These are phyloP conservation scores for Aspergillus aculeatus DNA, from an alignment of 2,329 filamentous ascomycete species.

Conservation along the genomic window DNA sequence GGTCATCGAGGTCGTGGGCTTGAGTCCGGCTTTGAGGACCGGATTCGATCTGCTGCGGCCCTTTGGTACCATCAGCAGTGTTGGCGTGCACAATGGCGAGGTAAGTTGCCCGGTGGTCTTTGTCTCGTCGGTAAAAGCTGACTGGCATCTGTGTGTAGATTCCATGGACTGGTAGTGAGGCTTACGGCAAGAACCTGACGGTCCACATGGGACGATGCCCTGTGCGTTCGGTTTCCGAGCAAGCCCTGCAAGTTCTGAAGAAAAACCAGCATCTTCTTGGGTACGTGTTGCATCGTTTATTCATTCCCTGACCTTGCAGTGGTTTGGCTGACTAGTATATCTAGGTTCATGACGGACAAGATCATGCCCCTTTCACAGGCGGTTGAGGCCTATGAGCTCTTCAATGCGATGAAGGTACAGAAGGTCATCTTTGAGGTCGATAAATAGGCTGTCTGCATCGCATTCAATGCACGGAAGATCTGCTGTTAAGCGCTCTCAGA, in stretches of 20 bases:
- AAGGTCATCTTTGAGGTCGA: slow-evolving; percentile 67
- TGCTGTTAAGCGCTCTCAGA: background rate
- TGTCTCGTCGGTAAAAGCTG: slow-evolving; percentile 14
- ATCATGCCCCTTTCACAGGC: slow-evolving; percentile 69
- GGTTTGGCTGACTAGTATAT: slow-evolving; percentile 18
- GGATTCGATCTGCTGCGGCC: slow-evolving; percentile 70
- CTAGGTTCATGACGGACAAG: slow-evolving; percentile 73
- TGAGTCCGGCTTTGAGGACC: slow-evolving; percentile 66
- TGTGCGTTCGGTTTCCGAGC: slow-evolving; percentile 67
- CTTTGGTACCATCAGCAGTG: slow-evolving; percentile 71
- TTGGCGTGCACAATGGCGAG: slow-evolving; percentile 73
- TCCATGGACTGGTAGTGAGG: slow-evolving; percentile 65
- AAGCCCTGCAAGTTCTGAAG: slow-evolving; percentile 64
- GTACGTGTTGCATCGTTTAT: slow-evolving; percentile 47
- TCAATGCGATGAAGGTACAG: slow-evolving; percentile 70
- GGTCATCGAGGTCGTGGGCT: slow-evolving; percentile 75
- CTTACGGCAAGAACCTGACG: slow-evolving; percentile 66
- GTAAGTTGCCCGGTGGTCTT: slow-evolving; percentile 41
- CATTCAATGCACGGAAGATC: background rate
- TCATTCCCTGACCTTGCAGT: background rate
- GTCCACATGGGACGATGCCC: slow-evolving; percentile 76
- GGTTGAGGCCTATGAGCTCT: slow-evolving; percentile 67
- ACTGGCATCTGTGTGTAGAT: slow-evolving; percentile 48
- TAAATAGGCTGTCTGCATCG: slow-evolving; percentile 25
- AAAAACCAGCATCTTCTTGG: slow-evolving; percentile 65